Evolutionary conservation across 1,284 basidiomycete genomes (phyloP), one percentile per base, ranked within the genome.

Genomic region (Leccinum solheimii): DNA sequence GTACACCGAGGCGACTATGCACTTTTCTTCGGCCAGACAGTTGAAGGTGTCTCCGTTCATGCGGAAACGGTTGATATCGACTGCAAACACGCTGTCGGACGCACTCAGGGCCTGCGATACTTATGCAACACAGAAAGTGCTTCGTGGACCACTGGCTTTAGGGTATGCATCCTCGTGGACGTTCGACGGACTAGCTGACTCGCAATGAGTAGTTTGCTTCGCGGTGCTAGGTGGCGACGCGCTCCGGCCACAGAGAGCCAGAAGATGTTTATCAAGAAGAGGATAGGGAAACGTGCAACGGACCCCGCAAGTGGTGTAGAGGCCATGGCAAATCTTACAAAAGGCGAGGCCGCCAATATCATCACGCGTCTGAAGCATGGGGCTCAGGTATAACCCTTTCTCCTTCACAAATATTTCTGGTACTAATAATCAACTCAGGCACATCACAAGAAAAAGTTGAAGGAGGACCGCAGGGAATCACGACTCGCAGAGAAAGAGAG

Each of bases 351-450:
- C 32, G 87, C 86, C 0, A 87, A 87, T 64, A 84, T 94, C 48
- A 90, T 95, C 62, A 87, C 86, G 23, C 84, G 91, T 10, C 64
- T 92, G 62, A 90, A 85, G 70, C 88, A 94, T 69, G 93, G 92
- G 23, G 90, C 88, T 38, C 78, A 84, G 77, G 90, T 90, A 69
- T 32, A 13, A 76, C 19, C 1, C 26, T 59, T 32, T 4, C n/a
- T 45, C 11, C 49, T 38, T 14, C 34, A 10, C 50, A 7, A 38
- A 49, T 54, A 36, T 43, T 58, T 58, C 55, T 56, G 5, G 40
- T 50, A 49, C 43, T 65, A 43, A 58, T 40, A 40, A 58, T 43
- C 7, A 21, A 21, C 14, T 7, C 62, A 91, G 88, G 75, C 78
- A 23, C 81, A 88, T 4, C 82, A 85, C 61, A 78, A 84, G 61